A percentile compares a stretch with the other conserved stretches of the same genome.
Evolutionary conservation across 495 filamentous ascomycete species (phyloP).

Genomic region (Talaromyces thailandensis): DNA sequence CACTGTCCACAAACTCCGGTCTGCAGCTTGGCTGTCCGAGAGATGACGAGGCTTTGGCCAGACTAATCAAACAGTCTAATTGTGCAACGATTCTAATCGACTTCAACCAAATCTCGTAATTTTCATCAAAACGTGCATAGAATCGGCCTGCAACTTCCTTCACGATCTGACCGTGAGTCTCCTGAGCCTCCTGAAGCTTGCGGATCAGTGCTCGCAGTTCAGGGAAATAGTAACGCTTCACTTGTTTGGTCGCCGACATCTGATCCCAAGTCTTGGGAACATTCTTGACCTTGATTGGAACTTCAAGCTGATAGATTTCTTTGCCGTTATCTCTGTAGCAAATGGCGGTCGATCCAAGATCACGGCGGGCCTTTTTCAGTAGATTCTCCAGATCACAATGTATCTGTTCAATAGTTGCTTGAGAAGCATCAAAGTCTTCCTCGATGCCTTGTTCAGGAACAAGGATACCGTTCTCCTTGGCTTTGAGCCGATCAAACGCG

Average conservation of each 20-base stretch:
- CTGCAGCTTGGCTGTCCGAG: constrained; percentile 85
- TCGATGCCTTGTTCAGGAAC: constrained; percentile 87
- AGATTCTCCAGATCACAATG: constrained; percentile 62
- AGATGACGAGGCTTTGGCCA: constrained; percentile 77
- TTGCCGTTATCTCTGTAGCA: constrained; percentile 87
- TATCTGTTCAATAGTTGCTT: constrained; percentile 64
- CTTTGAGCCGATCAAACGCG: constrained; percentile 81
- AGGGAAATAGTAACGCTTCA: constrained; percentile 91
- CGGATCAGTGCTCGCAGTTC: constrained; percentile 75
- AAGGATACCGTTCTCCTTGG: constrained; percentile 64
- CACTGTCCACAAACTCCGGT: constrained; percentile 73
- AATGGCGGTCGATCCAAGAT: constrained; percentile 60
- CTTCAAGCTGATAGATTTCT: constrained; percentile 94
- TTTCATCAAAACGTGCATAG: constrained; percentile 77
- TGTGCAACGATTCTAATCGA: constrained; percentile 83
- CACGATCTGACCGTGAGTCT: constrained; percentile 86
- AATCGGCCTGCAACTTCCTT: constrained; percentile 80
- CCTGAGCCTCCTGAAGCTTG: constrained; percentile 83
- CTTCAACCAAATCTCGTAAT: constrained; percentile 80
- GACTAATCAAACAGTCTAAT: constrained; percentile 87
- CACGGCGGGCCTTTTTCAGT: constrained; percentile 58
- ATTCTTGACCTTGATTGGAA: constrained; percentile 71
- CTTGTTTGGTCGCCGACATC: constrained; percentile 85
- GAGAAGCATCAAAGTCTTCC: constrained; percentile 83
- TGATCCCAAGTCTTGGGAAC: constrained; percentile 87